phyloP scores from a whole-genome alignment of 2,329 filamentous ascomycete species.

The Fusarium domesticum region DNA sequence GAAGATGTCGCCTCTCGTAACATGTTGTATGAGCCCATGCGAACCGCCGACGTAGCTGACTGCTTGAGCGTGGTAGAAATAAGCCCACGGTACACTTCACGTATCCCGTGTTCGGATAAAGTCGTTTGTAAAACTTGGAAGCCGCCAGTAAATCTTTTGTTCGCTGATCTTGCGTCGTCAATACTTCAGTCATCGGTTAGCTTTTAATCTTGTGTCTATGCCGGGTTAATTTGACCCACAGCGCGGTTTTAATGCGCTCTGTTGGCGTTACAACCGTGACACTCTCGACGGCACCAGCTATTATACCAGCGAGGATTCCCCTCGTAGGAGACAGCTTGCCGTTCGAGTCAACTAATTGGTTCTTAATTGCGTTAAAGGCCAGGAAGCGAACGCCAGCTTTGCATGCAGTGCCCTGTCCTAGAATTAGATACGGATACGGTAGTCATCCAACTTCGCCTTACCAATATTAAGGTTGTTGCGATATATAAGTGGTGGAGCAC shows the following conservation, averaged over 20 bases:
- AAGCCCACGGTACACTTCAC: slow-evolving; percentile 44
- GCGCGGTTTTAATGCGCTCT: slow-evolving; percentile 65
- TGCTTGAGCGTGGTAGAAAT: slow-evolving; percentile 47
- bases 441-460: too few relatives aligned
- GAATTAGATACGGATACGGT: too few relatives aligned
- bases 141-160: slow-evolving; percentile 30
- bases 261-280: slow-evolving; percentile 65
- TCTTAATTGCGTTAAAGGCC: slow-evolving; percentile 63
- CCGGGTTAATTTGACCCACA: slow-evolving; percentile 33
- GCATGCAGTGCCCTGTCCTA: slow-evolving; percentile 55
- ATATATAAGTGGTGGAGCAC: too few relatives aligned
- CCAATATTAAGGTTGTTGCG: too few relatives aligned
- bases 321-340: slow-evolving; percentile 53
- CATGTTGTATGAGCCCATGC: slow-evolving; percentile 49
- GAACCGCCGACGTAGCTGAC: slow-evolving; percentile 44
- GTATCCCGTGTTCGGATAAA: slow-evolving; percentile 39
- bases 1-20: slow-evolving; percentile 35
- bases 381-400: slow-evolving; percentile 67
- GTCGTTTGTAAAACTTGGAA: slow-evolving; percentile 35
- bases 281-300: slow-evolving; percentile 58
- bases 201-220: background rate
- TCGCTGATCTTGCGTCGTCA: slow-evolving; percentile 34
- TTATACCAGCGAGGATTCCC: slow-evolving; percentile 63
- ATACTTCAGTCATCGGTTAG: slow-evolving; percentile 22
- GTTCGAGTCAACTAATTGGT: slow-evolving; percentile 52